Base-by-base conservation (phyloP, 2,329 filamentous ascomycete species). In the Phialemonium atrogriseum region DNA sequence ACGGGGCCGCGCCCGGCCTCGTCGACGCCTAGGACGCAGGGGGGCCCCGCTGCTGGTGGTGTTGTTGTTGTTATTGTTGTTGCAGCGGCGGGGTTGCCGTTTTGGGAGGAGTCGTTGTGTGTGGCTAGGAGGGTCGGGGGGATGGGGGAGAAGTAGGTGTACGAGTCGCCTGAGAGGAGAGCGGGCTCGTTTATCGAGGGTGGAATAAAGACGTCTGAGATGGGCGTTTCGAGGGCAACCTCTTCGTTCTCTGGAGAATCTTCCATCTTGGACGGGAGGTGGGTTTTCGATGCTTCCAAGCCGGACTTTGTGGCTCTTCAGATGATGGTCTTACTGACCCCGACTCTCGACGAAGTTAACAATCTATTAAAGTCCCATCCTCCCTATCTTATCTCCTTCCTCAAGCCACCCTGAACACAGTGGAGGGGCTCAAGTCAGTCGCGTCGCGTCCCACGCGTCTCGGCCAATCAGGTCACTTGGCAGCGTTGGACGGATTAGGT, bases 1-100 rank as follows among this genome's bases (percentile, higher is more conserved):
- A 95, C 89, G 15, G 89, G 89, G 2, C 89, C 89, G 49, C 89
- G 77, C 27, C 89, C 89, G 44, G 89, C 89, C 66, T 96, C 89
- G 56, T 96, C 89, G 30, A 96, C 81, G 40, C 89, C 89, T 14
- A 96, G 70, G 13, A 83, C 80, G 57, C 84, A 91, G 50, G 77
- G 70, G 4, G 59, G 47, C 25, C 55, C 52, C 3, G 10, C 17
- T 17, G 30, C 23, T 12, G 27, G 7, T 4, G 22, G 32, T n/a
- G n/a, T n/a, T n/a, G n/a, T 14, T 31, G 20, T 20, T 13, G 34
- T 19, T 30, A 23, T 16, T 25, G 25, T 20, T 18, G 20, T 45
- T 7, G 50, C 40, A 9, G 39, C 29, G 12, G 41, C 32, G 40
- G 34, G 20, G n/a, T 30, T 30, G 18, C n/a, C n/a, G n/a, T n/a